Conservation (phyloP, 768 basidiomycete species). For the Boletus rex-veris region DNA sequence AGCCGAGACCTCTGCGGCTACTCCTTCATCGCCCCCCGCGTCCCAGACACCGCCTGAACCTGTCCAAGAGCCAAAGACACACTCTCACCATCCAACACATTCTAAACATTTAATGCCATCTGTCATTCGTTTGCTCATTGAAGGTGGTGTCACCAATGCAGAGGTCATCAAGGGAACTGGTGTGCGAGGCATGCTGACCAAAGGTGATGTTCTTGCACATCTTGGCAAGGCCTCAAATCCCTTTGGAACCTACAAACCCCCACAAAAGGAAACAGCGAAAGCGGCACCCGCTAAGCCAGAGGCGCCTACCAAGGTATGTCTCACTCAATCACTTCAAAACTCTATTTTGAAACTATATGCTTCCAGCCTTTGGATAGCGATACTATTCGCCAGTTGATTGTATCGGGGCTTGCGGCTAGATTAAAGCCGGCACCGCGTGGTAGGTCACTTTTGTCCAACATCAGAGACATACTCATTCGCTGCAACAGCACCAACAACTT, state of each 20-base stretch:
- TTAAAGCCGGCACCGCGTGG: constrained; percentile 48
- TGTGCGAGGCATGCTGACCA: constrained; percentile 89
- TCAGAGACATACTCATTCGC: constrained; percentile 7
- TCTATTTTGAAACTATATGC: neutral
- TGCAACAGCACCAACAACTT: constrained; percentile 37
- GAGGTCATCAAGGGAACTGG: constrained; percentile 84
- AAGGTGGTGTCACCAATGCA: constrained; percentile 51
- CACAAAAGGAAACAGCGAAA: constrained; percentile 26
- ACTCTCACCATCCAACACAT: constrained; percentile 39
- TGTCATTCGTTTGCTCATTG: constrained; percentile 73
- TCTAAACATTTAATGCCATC: constrained; percentile 85
- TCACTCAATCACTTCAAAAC: neutral
- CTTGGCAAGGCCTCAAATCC: constrained; percentile 81
- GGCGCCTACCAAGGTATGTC: constrained; percentile 35
- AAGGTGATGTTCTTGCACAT: constrained; percentile 88
- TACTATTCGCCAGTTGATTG: constrained; percentile 62
- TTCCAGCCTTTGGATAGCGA: constrained; percentile 57
- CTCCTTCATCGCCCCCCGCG: constrained; percentile 15
- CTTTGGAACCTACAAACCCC: constrained; percentile 66
- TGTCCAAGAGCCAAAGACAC: constrained; percentile 34
- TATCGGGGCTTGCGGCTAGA: constrained; percentile 53
- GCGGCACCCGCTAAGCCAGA: constrained; percentile 33
- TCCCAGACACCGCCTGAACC: constrained; percentile 18
- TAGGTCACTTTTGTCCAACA: constrained; percentile 22
- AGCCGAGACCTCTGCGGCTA: constrained; percentile 23